phyloP scores from a whole-genome alignment of 78 protist species.

The Pigoraptor vietnamica region DNA sequence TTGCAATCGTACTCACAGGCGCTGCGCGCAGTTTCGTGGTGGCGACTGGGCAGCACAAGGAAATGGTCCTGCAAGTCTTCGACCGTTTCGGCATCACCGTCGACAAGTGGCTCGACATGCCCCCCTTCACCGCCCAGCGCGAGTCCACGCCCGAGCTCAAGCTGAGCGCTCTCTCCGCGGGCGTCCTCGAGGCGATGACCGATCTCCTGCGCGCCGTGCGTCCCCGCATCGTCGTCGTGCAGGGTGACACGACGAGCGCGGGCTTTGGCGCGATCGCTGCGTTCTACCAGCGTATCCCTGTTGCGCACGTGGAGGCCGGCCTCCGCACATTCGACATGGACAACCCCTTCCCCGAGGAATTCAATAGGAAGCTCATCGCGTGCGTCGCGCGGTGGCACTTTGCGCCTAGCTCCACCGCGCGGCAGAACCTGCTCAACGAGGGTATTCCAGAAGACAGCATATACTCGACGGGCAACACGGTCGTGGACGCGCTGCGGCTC shows the following conservation, averaged over 20 bases:
- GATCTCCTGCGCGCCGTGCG: not conserved
- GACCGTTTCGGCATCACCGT: not conserved
- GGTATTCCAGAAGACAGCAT: not conserved
- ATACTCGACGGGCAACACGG: conserved; percentile 9
- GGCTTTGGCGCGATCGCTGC: not conserved
- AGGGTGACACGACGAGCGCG: conserved; percentile 24
- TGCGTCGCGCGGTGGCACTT: not conserved
- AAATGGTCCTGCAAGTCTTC: not conserved
- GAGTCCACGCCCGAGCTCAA: not conserved
- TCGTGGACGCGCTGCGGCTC: not conserved
- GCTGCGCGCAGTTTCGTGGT: no score
- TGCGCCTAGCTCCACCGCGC: not conserved
- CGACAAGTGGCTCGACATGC: not conserved
- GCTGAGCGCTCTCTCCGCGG: not conserved
- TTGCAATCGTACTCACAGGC: no score
- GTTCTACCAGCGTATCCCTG: not conserved
- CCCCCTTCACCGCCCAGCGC: not conserved
- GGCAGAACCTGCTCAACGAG: not conserved
- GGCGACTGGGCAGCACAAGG: not conserved
- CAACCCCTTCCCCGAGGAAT: conserved; percentile 18
- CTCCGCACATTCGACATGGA: conserved; percentile 7
- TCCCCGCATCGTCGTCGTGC: not conserved
- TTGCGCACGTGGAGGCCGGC: conserved; percentile 21
- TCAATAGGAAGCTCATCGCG: conserved; percentile 1
- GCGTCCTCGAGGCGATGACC: not conserved